Base-by-base conservation (phyloP, 768 basidiomycete species). In the Boletus pseudopeckii region DNA sequence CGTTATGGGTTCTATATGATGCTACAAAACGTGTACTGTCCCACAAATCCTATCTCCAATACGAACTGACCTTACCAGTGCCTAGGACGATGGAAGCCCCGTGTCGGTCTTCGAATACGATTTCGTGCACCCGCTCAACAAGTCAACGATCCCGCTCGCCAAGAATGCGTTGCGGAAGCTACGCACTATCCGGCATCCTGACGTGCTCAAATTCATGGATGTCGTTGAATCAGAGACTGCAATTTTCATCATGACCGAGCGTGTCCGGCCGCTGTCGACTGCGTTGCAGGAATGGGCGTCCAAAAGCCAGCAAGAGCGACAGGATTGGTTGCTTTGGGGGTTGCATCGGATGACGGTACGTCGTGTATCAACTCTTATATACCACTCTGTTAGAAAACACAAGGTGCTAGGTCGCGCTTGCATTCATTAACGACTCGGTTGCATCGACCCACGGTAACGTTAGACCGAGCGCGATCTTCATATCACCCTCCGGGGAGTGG, bases 31-130 rank as follows among this genome's bases (percentile, higher is more conserved):
- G 90, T 74, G 96, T 95, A 69, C 54, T 74, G 59, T 48, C 18
- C 36, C 50, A 24, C n/a, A 33, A 40, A 11, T 45, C 26, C 20
- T 28, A 30, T 54, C 43, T 43, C 40, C 13, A 37, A 60, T 58
- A 50, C 47, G 10, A 30, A 50, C 58, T 54, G 53, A 54, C 52
- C 61, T 59, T 45, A 42, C 59, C 56, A 62, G 50, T 13, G 47
- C 2, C 20, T 68, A 98, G 96, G 97, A 98, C 64, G 97, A 98
- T 66, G 83, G 84, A 14, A 84, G 81, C 45, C 78, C 74, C 13
- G 86, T 97, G 5, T 97, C 96, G 0, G 79, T 99, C 38, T 99
- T 99, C 71, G 88, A 92, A 66, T 98, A 93, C 64, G 92, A 95
- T 64, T 79, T 85, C 41, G 82, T 80, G 59, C 80, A 87, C 38